Base-by-base conservation (phyloP, 1,284 basidiomycete genomes). In the Cystobasidiaceae sp. region DNA sequence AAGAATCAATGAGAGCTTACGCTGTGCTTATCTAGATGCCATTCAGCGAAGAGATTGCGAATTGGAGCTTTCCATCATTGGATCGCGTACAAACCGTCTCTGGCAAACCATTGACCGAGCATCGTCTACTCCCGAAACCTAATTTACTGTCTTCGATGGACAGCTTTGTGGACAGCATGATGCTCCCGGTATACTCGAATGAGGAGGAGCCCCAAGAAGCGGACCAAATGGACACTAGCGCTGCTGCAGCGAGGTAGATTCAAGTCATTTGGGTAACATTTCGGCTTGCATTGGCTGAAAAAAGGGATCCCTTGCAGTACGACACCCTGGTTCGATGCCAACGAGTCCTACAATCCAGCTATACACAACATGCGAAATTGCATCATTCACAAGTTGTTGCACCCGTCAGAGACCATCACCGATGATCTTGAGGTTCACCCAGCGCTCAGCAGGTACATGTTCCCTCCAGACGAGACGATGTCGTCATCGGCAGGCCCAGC, bases 401-500 rank as follows among this genome's bases (percentile, higher is more conserved):
- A 64, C 30, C 52, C 61, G 21, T 30, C 37, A 27, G 21, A 41
- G 11, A 48, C 6, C 27, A 56, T 56, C 25, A 49, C 25, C 15
- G 52, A 46, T 23, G 44, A 64, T 55, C 21, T n/a, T 13, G 61
- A 64, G 33, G 51, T 64, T 2, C 48, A 49, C n/a, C 61, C 61
- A 3, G 33, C 39, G 17, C 43, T 64, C 39, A 56, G 51, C 9
- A 55, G 61, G 30, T 64, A 32, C 52, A 28, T 64, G 6, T 64
- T 55, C 52, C 61, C 61, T 9, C 61, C 61, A 11, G 61, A 64
- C n/a, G 61, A 64, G 33, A 43, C 43, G 11, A 64, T 64, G 61
- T 30, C 34, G 8, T 28, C 51, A 9, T 64, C 61, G 2, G 61
- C 61, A 21, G 52, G 37, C 27, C 39, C 61, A 7, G 61, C 61